phyloP scores from a whole-genome alignment of 257 asterid species.

The Fraxinus pennsylvanica region DNA sequence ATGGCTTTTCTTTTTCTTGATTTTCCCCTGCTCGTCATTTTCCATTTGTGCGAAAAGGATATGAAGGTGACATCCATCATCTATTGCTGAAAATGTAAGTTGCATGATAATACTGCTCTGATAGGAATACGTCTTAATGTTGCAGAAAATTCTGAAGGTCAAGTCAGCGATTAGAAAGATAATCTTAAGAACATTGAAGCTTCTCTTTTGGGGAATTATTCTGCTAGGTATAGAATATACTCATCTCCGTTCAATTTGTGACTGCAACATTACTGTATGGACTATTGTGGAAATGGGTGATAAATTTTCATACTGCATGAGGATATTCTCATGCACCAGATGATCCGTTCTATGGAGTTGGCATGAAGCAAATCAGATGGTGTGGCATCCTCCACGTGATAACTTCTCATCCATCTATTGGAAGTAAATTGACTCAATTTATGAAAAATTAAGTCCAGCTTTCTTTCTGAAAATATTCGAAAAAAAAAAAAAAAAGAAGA shows the following conservation, averaged over 20 bases:
- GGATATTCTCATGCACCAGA: slow-evolving; percentile 89
- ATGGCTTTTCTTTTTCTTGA: slow-evolving; percentile 1
- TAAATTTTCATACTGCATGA: slow-evolving; percentile 41
- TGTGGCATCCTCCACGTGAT: slow-evolving; percentile 84
- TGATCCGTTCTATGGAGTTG: slow-evolving; percentile 65
- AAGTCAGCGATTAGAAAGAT: slow-evolving; percentile 54
- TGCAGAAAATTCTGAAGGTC: slow-evolving; percentile 64
- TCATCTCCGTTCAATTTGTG: neutral
- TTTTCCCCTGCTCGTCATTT: neutral
- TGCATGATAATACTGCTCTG: neutral
- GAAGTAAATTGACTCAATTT: neutral
- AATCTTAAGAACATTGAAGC: slow-evolving; percentile 70
- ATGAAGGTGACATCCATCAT: neutral
- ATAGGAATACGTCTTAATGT: neutral
- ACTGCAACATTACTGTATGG: neutral
- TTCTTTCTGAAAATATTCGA: no score
- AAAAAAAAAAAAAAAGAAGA: no score
- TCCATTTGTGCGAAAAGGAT: neutral
- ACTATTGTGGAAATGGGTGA: neutral
- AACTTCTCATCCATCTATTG: neutral
- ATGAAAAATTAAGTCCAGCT: neutral
- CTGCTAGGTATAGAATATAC: slow-evolving; percentile 54
- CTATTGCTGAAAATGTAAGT: neutral
- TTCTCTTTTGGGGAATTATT: slow-evolving; percentile 81
- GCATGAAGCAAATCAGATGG: slow-evolving; percentile 79